phyloP scores from a whole-genome alignment of 192 early-diverging fungal species.

The Geranomyces variabilis region DNA sequence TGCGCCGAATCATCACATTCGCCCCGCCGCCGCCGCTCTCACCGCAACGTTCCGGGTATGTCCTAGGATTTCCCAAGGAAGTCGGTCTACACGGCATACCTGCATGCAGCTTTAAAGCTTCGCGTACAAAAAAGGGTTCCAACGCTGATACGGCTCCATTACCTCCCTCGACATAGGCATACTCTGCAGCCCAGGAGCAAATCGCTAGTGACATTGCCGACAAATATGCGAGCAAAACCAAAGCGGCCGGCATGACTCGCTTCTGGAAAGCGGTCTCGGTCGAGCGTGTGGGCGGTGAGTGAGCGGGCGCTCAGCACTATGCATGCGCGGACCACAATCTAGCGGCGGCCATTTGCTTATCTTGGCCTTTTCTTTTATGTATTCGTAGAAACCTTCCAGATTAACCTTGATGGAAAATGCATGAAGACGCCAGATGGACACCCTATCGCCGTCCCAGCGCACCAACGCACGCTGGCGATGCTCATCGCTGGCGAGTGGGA shows the following conservation, averaged over 20 bases:
- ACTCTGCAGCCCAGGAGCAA: neutral
- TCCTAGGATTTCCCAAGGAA: no score
- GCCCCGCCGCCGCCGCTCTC: no score
- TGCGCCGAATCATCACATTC: no score
- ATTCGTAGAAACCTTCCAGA: conserved; percentile 16
- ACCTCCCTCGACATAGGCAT: no score
- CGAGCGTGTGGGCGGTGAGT: conserved; percentile 48
- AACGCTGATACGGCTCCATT: no score
- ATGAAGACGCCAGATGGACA: conserved; percentile 84
- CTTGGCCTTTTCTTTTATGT: neutral
- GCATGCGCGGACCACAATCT: neutral
- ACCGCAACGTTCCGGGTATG: no score
- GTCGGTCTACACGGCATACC: no score
- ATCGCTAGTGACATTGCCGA: neutral
- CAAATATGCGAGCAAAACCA: conserved; percentile 25
- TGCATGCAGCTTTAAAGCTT: no score
- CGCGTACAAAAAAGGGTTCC: no score
- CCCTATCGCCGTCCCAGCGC: conserved; percentile 60
- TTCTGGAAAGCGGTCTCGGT: conserved; percentile 66
- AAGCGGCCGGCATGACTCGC: conserved; percentile 32
- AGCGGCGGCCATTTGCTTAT: neutral
- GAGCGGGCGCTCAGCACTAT: neutral
- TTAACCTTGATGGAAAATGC: conserved; percentile 71
- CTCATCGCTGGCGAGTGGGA: conserved; percentile 95
- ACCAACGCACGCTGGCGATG: conserved; percentile 70